Conservation (phyloP, 371 early-diverging fungal genomes). For the Mortierella sp. region DNA sequence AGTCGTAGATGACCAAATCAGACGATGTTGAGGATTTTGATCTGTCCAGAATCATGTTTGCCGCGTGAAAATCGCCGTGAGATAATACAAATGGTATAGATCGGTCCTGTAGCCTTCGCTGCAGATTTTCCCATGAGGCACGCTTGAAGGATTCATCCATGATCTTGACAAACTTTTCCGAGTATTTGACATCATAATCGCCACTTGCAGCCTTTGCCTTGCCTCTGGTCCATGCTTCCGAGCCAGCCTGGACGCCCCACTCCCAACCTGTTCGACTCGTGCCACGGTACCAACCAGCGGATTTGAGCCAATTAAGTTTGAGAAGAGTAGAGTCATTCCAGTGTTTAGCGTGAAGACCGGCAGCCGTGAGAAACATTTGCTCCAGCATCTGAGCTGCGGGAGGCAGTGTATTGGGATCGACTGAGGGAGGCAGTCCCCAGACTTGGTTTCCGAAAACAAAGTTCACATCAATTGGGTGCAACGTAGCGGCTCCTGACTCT, state of each 20-base stretch:
- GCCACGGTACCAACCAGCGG: conserved; percentile 28
- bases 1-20: conserved; percentile 25
- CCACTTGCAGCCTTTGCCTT: conserved; percentile 22
- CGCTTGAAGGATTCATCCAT: conserved; percentile 31
- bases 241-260: conserved; percentile 25
- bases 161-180: conserved; percentile 32
- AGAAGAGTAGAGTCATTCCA: conserved; percentile 33
- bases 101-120: conserved; percentile 30
- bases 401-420: conserved; percentile 16
- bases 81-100: conserved; percentile 24
- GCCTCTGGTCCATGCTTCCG: conserved; percentile 19
- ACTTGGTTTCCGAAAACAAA: conserved; percentile 49
- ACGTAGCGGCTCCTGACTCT: not conserved
- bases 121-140: conserved; percentile 39
- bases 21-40: conserved; percentile 19
- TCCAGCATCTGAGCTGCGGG: conserved; percentile 16
- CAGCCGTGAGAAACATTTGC: conserved; percentile 39
- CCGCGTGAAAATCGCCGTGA: conserved; percentile 43
- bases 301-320: conserved; percentile 29
- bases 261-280: conserved; percentile 25
- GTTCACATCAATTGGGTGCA: conserved; percentile 32
- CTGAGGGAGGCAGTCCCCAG: conserved; percentile 32
- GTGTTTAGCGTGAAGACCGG: conserved; percentile 38
- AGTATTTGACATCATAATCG: conserved; percentile 31
- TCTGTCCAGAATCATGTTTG: conserved; percentile 37